Conservation (phyloP, 345 rosid species). For the Citrus unshiu region DNA sequence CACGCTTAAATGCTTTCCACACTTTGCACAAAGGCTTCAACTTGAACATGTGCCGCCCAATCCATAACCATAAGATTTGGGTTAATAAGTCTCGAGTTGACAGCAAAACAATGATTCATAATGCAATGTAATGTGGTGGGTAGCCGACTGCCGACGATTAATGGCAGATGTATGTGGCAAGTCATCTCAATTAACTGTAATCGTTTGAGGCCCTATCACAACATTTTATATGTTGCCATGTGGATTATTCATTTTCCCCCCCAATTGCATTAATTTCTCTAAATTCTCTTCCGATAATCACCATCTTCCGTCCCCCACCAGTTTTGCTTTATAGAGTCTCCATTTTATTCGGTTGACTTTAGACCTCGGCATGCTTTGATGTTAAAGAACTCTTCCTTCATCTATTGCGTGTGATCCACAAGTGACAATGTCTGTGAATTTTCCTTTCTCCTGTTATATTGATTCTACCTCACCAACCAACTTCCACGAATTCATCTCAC, state of each 20-base stretch:
- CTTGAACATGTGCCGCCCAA: neutral
- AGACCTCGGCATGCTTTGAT: neutral
- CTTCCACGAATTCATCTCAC: neutral
- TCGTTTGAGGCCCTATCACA: neutral
- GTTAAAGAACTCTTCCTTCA: neutral
- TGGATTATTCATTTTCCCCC: too few relatives aligned
- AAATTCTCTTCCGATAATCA: too few relatives aligned
- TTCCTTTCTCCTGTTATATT: neutral
- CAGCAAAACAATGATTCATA: too few relatives aligned
- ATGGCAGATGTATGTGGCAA: neutral
- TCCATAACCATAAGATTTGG: neutral
- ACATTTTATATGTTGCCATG: too few relatives aligned
- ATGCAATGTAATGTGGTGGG: neutral
- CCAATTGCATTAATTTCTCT: neutral
- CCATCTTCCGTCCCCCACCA: neutral
- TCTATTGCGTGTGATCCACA: slow-evolving; percentile 6
- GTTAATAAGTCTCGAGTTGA: neutral
- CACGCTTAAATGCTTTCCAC: too few relatives aligned
- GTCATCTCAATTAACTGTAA: neutral
- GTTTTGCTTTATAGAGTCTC: neutral
- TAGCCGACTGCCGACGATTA: neutral
- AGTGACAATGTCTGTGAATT: neutral
- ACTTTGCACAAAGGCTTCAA: too few relatives aligned
- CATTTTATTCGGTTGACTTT: neutral
- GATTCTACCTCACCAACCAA: neutral